A percentile compares a stretch with the other conserved stretches of the same genome.
These are phyloP conservation scores for Exophiala sp. DNA, from an alignment of 2,329 filamentous ascomycete species.

Conservation along the genomic window DNA sequence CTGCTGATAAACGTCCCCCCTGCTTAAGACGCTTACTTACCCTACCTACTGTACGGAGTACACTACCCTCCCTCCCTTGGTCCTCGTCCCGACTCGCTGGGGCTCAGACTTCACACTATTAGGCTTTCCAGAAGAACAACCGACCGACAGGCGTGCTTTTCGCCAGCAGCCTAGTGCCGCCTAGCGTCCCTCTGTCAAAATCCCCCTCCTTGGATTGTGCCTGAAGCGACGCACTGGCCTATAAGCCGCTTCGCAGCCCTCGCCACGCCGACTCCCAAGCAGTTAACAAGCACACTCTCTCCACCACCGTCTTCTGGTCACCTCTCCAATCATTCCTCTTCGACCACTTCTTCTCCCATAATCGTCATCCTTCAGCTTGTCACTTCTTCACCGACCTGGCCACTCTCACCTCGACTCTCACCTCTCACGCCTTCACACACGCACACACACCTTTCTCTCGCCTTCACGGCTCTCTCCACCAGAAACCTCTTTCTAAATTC, in stretches of 20 bases:
- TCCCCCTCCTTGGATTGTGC: slow-evolving; percentile 16
- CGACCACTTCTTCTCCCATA: slow-evolving; percentile 27
- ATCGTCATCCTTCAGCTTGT: slow-evolving; percentile 29
- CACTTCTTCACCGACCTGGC: slow-evolving; percentile 30
- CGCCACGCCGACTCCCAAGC: slow-evolving; percentile 21
- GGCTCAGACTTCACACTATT: slow-evolving; percentile 1
- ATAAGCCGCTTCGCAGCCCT: slow-evolving; percentile 18
- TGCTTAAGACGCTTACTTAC: slow-evolving; percentile 5
- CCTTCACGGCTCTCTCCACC: slow-evolving; percentile 4
- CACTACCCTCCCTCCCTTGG: slow-evolving; percentile 4
- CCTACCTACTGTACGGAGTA: slow-evolving; percentile 3
- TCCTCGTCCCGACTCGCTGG: slow-evolving; percentile 18
- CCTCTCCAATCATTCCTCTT: slow-evolving; percentile 28
- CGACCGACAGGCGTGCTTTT: slow-evolving; percentile 12
- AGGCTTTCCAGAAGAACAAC: slow-evolving; percentile 21
- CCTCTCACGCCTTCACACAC: slow-evolving; percentile 26
- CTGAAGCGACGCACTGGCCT: slow-evolving; percentile 21
- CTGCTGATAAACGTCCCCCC: slow-evolving; percentile 2
- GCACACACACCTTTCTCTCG: slow-evolving; percentile 24
- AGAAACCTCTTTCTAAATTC: slow-evolving; percentile 8
- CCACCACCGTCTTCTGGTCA: slow-evolving; percentile 19
- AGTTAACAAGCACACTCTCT: slow-evolving; percentile 17
- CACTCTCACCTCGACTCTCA: slow-evolving; percentile 28
- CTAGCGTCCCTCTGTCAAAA: slow-evolving; percentile 10
- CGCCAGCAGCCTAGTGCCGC: slow-evolving; percentile 19